Evolutionary conservation across 768 basidiomycete species (phyloP).

Genomic region (Lactarius trivialis): DNA sequence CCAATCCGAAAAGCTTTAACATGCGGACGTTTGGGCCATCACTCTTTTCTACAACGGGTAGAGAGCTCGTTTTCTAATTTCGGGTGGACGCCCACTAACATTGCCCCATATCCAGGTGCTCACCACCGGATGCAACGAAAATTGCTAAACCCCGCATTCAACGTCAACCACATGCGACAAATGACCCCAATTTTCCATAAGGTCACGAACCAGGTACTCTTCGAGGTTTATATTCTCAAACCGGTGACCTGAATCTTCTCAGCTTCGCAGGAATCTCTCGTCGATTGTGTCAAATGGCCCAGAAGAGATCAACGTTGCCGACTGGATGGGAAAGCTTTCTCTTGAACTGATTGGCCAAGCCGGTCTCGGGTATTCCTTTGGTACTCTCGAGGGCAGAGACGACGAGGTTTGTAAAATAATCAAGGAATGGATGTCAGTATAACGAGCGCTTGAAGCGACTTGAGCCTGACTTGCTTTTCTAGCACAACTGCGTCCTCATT

Average conservation of each 20-base stretch:
- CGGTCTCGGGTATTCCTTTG: too few relatives aligned
- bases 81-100: too few relatives aligned
- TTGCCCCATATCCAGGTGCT: constrained; percentile 6
- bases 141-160: too few relatives aligned
- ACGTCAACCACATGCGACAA: constrained; percentile 8
- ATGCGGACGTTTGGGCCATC: too few relatives aligned
- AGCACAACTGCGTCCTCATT: background rate
- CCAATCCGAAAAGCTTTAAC: too few relatives aligned
- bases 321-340: constrained; percentile 2
- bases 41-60: too few relatives aligned
- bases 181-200: constrained; percentile 23
- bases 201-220: constrained; percentile 14
- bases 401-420: too few relatives aligned
- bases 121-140: constrained; percentile 19
- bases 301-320: constrained; percentile 25
- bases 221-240: constrained; percentile 29
- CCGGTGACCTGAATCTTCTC: constrained; percentile 29
- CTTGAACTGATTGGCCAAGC: constrained; percentile 17
- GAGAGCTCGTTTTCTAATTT: too few relatives aligned
- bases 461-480: too few relatives aligned
- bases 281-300: constrained; percentile 32
- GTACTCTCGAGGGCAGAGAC: too few relatives aligned
- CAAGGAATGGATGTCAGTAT: too few relatives aligned
- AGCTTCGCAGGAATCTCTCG: constrained; percentile 21
- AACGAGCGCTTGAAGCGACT: background rate